Conservation (phyloP, 352 stramenopile species). For the Globisporangium carolinianum region DNA sequence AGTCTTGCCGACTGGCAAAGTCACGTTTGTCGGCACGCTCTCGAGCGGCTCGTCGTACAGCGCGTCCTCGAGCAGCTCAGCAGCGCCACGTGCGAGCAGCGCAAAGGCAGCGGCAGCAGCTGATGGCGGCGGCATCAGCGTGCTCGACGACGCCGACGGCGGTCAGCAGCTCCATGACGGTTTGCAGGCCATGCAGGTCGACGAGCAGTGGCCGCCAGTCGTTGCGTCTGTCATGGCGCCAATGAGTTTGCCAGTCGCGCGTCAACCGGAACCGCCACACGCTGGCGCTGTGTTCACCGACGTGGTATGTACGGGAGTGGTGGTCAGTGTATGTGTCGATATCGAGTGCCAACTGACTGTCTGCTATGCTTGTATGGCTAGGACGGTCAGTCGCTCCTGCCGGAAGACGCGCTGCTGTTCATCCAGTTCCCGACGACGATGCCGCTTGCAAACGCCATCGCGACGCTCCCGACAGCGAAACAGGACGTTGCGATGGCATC, state of each 20-base stretch:
- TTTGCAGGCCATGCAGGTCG: conserved; percentile 47
- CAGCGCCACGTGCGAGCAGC: conserved; percentile 27
- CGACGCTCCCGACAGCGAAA: conserved; percentile 17
- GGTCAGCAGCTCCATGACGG: conserved; percentile 26
- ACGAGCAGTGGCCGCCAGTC: conserved; percentile 72
- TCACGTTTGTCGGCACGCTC: conserved; percentile 71
- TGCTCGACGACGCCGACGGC: conserved; percentile 66
- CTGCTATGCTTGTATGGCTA: neutral
- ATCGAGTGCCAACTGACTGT: neutral
- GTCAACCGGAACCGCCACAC: conserved; percentile 51
- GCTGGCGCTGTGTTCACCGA: conserved; percentile 67
- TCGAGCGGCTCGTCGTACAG: conserved; percentile 78
- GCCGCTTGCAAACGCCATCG: conserved; percentile 46
- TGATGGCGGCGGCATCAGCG: conserved; percentile 78
- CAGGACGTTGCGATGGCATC: conserved; percentile 25
- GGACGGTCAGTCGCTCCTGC: conserved; percentile 40
- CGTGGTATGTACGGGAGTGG: conserved; percentile 8
- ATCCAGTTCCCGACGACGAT: conserved; percentile 81
- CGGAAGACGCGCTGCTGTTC: conserved; percentile 74
- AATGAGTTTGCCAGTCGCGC: conserved; percentile 69
- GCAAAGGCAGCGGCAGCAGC: conserved; percentile 49
- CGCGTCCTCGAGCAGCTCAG: conserved; percentile 15
- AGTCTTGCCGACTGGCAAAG: conserved; percentile 44
- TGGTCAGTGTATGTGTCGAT: neutral
- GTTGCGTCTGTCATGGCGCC: conserved; percentile 79